Conservation (phyloP, 768 basidiomycete genomes). For the Rhodosporidiobolus sp. region DNA sequence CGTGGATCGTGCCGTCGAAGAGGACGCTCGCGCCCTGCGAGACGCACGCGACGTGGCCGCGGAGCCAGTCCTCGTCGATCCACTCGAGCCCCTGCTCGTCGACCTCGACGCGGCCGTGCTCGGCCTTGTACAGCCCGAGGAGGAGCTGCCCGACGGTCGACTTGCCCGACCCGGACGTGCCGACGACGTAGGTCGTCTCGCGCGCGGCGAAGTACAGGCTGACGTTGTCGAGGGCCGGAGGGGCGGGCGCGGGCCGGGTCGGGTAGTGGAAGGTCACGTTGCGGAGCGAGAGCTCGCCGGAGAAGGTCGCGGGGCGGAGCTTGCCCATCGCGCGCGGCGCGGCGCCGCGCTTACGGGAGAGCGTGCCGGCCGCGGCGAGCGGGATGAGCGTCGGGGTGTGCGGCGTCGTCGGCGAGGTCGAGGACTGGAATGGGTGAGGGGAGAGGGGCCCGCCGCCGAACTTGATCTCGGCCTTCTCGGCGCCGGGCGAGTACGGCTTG, state of each 20-base stretch:
- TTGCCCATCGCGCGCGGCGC: constrained; percentile 51
- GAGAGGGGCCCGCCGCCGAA: constrained; percentile 17
- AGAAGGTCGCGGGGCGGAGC: constrained; percentile 63
- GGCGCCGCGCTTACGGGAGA: not conserved
- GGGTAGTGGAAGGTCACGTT: constrained; percentile 70
- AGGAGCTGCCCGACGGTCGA: constrained; percentile 65
- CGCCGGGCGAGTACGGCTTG: not conserved
- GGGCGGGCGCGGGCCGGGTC: constrained; percentile 58
- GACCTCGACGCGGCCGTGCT: constrained; percentile 63
- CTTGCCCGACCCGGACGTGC: constrained; percentile 74
- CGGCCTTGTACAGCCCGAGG: constrained; percentile 69
- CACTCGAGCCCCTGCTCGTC: constrained; percentile 78
- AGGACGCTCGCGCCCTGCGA: constrained; percentile 71
- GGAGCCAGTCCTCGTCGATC: constrained; percentile 69
- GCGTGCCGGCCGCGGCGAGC: constrained; percentile 14
- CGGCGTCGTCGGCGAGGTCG: constrained; percentile 11
- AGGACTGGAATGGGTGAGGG: constrained; percentile 13
- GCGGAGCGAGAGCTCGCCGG: constrained; percentile 66
- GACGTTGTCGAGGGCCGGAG: constrained; percentile 60
- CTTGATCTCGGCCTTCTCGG: constrained; percentile 1
- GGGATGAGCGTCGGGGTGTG: constrained; percentile 33
- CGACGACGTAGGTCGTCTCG: constrained; percentile 77
- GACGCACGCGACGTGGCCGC: constrained; percentile 69
- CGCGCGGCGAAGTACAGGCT: constrained; percentile 66
- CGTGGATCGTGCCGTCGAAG: constrained; percentile 73